Evolutionary conservation across 2,329 filamentous ascomycete genomes (phyloP).

Genomic region (Botryosphaeria dothidea): DNA sequence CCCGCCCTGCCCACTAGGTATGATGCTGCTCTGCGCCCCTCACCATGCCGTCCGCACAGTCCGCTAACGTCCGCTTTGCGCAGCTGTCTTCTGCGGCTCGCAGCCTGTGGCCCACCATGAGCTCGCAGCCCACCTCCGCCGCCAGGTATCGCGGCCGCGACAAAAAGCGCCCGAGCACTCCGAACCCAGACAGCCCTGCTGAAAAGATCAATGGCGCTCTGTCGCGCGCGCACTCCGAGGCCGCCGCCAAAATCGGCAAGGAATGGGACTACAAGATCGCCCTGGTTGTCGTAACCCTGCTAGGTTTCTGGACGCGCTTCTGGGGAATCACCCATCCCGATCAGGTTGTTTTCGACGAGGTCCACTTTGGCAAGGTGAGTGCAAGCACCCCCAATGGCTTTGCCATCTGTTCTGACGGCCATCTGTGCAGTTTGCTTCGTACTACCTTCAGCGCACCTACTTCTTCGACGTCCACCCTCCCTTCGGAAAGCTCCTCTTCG

Average conservation of each 20-base stretch:
- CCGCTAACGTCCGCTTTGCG: conserved; percentile 11
- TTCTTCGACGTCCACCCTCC: conserved; percentile 99
- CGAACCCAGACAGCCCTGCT: conserved; percentile 31
- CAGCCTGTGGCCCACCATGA: conserved; percentile 21
- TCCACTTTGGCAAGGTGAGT: conserved; percentile 97
- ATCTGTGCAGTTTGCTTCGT: conserved; percentile 53
- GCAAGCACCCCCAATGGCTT: background rate
- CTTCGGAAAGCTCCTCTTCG: conserved; percentile 96
- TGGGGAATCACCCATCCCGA: conserved; percentile 94
- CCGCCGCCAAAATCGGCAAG: conserved; percentile 44
- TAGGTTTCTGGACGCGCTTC: conserved; percentile 91
- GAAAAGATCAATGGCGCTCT: conserved; percentile 30
- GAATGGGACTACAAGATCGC: conserved; percentile 85
- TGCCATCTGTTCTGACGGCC: conserved; percentile 1
- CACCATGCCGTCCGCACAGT: conserved; percentile 4
- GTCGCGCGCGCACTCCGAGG: conserved; percentile 35
- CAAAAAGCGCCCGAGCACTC: conserved; percentile 40
- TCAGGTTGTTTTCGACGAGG: conserved; percentile 98
- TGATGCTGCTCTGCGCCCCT: background rate
- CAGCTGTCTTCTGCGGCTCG: conserved; percentile 38
- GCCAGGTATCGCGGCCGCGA: conserved; percentile 40
- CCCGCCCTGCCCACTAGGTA: conserved; percentile 9
- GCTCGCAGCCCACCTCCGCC: conserved; percentile 8
- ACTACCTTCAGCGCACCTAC: conserved; percentile 94
- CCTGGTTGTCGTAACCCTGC: conserved; percentile 71